phyloP scores from a whole-genome alignment of 148 eudicot genomes.

The Linanthus parryae region DNA sequence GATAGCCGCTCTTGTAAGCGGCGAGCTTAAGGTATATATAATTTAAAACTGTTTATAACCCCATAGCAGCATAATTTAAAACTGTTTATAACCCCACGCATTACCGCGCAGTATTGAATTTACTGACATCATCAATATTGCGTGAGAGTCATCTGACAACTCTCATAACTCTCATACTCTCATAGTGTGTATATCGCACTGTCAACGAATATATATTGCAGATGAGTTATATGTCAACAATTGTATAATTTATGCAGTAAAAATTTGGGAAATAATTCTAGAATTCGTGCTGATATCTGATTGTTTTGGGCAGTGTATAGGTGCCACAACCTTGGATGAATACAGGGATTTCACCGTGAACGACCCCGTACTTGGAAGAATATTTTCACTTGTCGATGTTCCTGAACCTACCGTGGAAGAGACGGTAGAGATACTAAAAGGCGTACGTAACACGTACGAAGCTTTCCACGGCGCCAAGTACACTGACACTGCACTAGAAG shows the following conservation, averaged over 20 bases:
- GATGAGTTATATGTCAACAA: not conserved
- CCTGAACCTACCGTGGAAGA: slow-evolving; percentile 11
- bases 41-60: too few species aligned
- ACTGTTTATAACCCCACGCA: too few species aligned
- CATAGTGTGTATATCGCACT: too few species aligned
- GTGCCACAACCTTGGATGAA: slow-evolving; percentile 10
- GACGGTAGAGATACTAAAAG: slow-evolving; percentile 5
- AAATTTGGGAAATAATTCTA: too few species aligned
- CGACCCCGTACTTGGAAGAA: slow-evolving; percentile 11
- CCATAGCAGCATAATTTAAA: too few species aligned
- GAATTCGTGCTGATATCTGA: too few species aligned
- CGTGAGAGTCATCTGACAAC: too few species aligned
- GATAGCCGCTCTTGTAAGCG: slow-evolving; percentile 16
- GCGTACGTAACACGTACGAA: slow-evolving; percentile 3
- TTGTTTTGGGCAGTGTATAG: slow-evolving; percentile 4
- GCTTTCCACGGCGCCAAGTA: slow-evolving; percentile 14
- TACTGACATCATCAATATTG: too few species aligned
- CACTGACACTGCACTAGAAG: slow-evolving; percentile 15
- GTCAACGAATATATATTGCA: too few species aligned
- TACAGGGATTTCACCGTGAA: slow-evolving; percentile 12
- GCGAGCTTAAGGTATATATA: slow-evolving; percentile 9
- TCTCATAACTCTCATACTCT: too few species aligned
- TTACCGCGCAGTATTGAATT: too few species aligned
- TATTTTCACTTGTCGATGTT: slow-evolving; percentile 8
- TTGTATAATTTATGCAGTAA: not conserved